Conservation (phyloP, 1,284 basidiomycete genomes). For the Coniferiporia weirii region DNA sequence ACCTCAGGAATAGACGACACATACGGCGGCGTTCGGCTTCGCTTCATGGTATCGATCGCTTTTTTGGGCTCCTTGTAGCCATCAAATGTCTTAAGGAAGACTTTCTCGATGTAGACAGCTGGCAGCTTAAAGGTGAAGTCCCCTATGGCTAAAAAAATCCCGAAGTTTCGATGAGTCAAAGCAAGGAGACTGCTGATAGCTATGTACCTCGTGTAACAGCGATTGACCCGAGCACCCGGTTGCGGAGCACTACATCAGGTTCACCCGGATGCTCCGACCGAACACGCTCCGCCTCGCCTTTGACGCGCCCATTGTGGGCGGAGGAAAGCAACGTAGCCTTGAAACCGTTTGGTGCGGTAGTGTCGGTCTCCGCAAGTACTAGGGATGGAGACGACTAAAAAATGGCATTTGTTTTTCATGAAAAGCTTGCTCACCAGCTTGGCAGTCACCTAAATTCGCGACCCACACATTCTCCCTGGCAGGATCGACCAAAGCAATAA, state of each 20-base stretch:
- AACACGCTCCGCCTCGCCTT: conserved; percentile 53
- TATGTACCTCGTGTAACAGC: conserved; percentile 65
- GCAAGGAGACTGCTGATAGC: conserved; percentile 13
- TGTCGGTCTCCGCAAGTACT: conserved; percentile 29
- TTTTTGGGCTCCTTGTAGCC: conserved; percentile 54
- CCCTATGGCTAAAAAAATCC: conserved; percentile 48
- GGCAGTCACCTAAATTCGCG: conserved; percentile 68
- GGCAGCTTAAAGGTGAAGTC: conserved; percentile 71
- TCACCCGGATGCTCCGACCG: conserved; percentile 59
- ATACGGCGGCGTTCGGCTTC: conserved; percentile 63
- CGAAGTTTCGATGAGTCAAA: not conserved
- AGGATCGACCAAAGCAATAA: conserved; percentile 64
- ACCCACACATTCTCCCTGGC: conserved; percentile 61
- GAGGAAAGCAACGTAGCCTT: conserved; percentile 49
- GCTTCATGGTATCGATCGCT: conserved; percentile 60
- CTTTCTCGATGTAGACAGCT: conserved; percentile 58
- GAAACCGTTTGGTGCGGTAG: conserved; percentile 49
- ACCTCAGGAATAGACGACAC: conserved; percentile 62
- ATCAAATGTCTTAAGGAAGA: conserved; percentile 60
- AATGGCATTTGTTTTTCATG: not conserved
- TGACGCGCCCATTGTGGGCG: conserved; percentile 60
- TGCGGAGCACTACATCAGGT: conserved; percentile 53
- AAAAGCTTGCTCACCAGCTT: conserved; percentile 46
- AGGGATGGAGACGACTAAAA: not conserved
- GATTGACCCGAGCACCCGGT: conserved; percentile 62